Evolutionary conservation across 2,329 filamentous ascomycete species (phyloP), one percentile per base, ranked within the genome.

Genomic region (Sporothrix dimorphospora): DNA sequence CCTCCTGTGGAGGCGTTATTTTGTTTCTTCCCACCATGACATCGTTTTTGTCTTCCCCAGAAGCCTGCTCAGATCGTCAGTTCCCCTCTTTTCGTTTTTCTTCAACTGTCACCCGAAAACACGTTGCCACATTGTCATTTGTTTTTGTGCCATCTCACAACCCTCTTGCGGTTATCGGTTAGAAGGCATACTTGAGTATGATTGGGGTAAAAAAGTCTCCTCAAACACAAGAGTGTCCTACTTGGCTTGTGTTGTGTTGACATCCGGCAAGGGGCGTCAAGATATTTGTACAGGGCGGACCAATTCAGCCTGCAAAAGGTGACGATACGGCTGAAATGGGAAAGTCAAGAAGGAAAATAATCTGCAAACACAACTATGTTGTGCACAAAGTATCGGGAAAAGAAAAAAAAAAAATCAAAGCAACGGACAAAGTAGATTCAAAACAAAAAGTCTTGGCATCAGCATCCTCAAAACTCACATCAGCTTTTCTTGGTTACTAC

Each of bases 171-270:
- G n/a, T 5, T 3, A 27, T 30, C 14, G 51, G 24, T 51, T 21
- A 69, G 38, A 38, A 69, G 51, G 34, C 51, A 57, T 19, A 47
- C 14, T 42, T 30, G 67, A 4, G 14, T 57, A 9, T 69, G 67
- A 59, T 69, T 69, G 51, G 67, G 38, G 67, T 55, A 34, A 57
- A 57, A 55, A 59, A 27, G n/a, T 47, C 14, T 59, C 24, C 51
- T 27, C 34, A n/a, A 40, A 34, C 49, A 69, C 47, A 55, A n/a
- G 19, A 55, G 66, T 69, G 66, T 69, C 66, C 55, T 69, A 49
- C 11, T 42, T 55, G 27, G 27, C 47, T 53, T 47, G 30, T 68
- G 47, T 42, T 55, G 66, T 68, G 24, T 69, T 55, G 42, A 69
- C 47, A 40, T 9, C 19, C 12, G 24, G 42, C 27, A 51, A 67